These are phyloP conservation scores for Coniosporium apollinis DNA, from an alignment of 495 filamentous ascomycete genomes.

Conservation along the genomic window DNA sequence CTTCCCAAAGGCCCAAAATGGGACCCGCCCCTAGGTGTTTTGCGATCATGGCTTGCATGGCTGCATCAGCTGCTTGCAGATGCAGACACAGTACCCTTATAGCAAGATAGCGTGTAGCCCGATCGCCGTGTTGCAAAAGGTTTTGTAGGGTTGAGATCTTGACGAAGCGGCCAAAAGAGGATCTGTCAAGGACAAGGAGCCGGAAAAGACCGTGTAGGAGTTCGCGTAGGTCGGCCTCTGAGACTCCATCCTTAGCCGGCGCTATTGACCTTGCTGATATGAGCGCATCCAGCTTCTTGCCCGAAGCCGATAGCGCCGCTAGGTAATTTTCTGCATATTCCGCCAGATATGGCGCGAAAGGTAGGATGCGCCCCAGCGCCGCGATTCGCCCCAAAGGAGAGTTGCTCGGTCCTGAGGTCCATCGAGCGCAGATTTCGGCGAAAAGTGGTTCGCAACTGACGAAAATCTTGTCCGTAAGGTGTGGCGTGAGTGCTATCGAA, in stretches of 20 bases:
- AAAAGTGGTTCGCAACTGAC: conserved; percentile 51
- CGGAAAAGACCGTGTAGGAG: conserved; percentile 56
- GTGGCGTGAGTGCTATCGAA: conserved; percentile 44
- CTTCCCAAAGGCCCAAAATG: conserved; percentile 59
- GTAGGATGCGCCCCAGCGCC: conserved; percentile 63
- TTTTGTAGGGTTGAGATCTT: conserved; percentile 47
- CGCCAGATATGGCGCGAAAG: conserved; percentile 56
- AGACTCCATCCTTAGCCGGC: not conserved
- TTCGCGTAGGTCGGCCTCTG: conserved; percentile 6
- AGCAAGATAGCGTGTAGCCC: conserved; percentile 58
- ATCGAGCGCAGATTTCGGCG: conserved; percentile 64
- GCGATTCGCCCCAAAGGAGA: too few relatives aligned
- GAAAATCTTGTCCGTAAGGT: conserved; percentile 51
- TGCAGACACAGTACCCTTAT: conserved; percentile 63
- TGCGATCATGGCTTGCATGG: conserved; percentile 50
- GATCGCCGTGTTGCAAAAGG: conserved; percentile 45
- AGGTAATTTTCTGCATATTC: conserved; percentile 32
- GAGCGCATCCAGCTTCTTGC: too few relatives aligned
- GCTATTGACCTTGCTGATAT: not conserved
- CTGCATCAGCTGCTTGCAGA: conserved; percentile 63
- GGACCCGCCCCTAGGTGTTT: conserved; percentile 43
- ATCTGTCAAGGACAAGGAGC: conserved; percentile 56
- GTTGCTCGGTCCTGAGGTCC: too few relatives aligned
- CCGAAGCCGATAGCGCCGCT: too few relatives aligned
- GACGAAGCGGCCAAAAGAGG: conserved; percentile 42